Conservation (phyloP, 2,329 filamentous ascomycete genomes). For the Colletotrichum sp. region DNA sequence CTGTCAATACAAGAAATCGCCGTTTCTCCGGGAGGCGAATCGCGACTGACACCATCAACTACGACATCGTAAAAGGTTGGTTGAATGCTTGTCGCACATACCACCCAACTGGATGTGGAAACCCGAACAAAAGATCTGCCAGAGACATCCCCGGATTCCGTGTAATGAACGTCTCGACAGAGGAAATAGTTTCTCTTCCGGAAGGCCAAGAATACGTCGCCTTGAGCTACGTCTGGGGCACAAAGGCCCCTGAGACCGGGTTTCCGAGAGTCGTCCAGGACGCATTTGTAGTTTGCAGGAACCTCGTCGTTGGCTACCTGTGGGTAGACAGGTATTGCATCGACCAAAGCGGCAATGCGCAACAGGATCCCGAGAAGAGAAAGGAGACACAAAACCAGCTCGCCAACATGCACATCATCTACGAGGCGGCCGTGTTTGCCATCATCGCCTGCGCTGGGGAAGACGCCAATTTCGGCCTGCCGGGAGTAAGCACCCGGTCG, state of each 20-base stretch:
- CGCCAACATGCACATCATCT: conserved; percentile 43
- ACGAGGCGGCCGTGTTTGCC: conserved; percentile 36
- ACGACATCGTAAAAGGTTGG: background rate
- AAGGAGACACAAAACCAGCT: conserved; percentile 27
- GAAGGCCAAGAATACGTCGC: conserved; percentile 27
- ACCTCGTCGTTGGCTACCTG: conserved; percentile 38
- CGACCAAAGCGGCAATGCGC: conserved; percentile 16
- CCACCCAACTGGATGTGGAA: background rate
- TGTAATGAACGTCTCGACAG: background rate
- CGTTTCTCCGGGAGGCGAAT: background rate
- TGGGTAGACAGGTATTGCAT: conserved; percentile 46
- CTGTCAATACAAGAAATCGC: background rate
- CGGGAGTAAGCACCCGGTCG: conserved; percentile 33
- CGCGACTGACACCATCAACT: background rate
- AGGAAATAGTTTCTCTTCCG: background rate
- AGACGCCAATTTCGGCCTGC: conserved; percentile 37
- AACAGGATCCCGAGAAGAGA: conserved; percentile 22
- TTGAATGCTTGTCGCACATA: background rate
- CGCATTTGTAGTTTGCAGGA: conserved; percentile 33
- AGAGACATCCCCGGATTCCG: background rate
- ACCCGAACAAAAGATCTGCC: background rate
- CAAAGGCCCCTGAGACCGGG: background rate
- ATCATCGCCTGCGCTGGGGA: conserved; percentile 43
- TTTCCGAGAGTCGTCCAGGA: conserved; percentile 11
- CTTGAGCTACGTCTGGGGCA: conserved; percentile 40